phyloP scores from a whole-genome alignment of 140 eudicot species.

The Senecio squalidus region DNA sequence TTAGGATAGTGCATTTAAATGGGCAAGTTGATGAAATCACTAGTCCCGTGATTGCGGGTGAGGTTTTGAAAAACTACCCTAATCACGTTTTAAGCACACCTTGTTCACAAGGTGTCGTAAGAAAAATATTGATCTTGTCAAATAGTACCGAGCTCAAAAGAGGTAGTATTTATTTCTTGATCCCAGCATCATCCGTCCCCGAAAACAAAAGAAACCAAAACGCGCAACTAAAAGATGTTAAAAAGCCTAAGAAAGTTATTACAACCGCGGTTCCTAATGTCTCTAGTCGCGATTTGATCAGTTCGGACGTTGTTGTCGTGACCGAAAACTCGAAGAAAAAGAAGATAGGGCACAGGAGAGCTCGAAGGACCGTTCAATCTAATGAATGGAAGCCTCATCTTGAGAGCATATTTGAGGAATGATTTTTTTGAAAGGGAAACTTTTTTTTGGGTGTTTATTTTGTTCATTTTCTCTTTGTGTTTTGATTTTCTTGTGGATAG shows the following conservation, averaged over 20 bases:
- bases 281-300: not conserved
- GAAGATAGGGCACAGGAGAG: conserved; percentile 39
- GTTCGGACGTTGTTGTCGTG: conserved; percentile 30
- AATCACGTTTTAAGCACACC: conserved; percentile 79
- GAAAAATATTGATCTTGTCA: conserved; percentile 60
- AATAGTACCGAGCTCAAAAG: conserved; percentile 73
- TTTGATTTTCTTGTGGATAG: conserved; percentile 31
- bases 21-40: conserved; percentile 84
- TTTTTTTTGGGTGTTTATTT: conserved; percentile 16
- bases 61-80: conserved; percentile 75
- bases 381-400: conserved; percentile 75
- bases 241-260: conserved; percentile 25
- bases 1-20: conserved; percentile 84
- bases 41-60: conserved; percentile 68
- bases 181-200: conserved; percentile 71
- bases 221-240: conserved; percentile 23
- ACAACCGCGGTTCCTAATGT: conserved; percentile 2
- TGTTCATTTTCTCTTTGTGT: not conserved
- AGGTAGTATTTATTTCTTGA: conserved; percentile 75
- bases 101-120: conserved; percentile 59
- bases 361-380: conserved; percentile 43
- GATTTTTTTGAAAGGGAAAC: not conserved
- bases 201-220: conserved; percentile 29
- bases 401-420: conserved; percentile 79
- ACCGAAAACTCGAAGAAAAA: conserved; percentile 57